A percentile compares a stretch with the other conserved stretches of the same genome.
Evolutionary conservation across 768 basidiomycete genomes (phyloP).

Genomic region (Mycena galopus): DNA sequence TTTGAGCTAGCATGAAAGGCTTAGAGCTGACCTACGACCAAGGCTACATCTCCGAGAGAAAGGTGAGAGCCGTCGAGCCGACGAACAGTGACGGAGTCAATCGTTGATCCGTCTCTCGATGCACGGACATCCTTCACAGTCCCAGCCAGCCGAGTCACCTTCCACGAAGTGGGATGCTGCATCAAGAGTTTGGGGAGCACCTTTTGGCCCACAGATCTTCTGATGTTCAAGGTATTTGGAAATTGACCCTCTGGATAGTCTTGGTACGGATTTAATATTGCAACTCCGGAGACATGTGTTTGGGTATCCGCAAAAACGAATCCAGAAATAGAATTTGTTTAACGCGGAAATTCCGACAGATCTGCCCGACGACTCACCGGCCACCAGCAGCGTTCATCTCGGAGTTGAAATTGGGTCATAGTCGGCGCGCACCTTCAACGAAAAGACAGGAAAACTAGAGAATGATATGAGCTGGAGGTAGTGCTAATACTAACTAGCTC

Average conservation of each 20-base stretch:
- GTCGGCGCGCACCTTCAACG: neutral
- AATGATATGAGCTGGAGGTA: no score
- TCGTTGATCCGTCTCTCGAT: neutral
- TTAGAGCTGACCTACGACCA: neutral
- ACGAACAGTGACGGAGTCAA: neutral
- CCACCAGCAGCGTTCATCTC: neutral
- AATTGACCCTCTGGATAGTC: neutral
- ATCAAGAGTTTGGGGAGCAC: neutral
- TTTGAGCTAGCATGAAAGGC: neutral
- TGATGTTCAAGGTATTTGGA: neutral
- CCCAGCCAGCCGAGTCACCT: neutral
- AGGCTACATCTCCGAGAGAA: neutral
- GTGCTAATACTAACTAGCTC: neutral
- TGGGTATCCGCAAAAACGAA: neutral
- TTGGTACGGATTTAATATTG: neutral
- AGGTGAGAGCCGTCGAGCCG: neutral
- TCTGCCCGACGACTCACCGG: slow-evolving; percentile 49
- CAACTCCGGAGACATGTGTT: neutral
- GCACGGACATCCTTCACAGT: neutral
- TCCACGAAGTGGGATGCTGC: neutral
- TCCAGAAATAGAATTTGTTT: neutral
- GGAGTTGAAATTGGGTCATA: slow-evolving; percentile 8
- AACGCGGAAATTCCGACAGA: neutral
- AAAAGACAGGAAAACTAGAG: slow-evolving; percentile 11
- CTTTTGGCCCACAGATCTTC: neutral